Base-by-base conservation (phyloP, 768 basidiomycete genomes). In the Melanogaster broomeanus region DNA sequence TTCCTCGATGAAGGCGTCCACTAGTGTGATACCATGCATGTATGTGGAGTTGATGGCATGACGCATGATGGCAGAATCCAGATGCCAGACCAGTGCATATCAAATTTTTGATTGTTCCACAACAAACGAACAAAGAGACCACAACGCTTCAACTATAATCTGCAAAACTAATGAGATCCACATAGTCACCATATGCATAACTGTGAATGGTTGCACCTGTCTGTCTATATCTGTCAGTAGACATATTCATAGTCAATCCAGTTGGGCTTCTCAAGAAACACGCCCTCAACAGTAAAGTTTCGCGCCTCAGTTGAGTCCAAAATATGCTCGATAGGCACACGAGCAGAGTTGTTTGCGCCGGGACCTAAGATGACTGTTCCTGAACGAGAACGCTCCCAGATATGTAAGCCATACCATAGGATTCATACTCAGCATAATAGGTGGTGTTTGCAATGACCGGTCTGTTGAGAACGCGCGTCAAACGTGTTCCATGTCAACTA, bases 181-280 rank as follows among this genome's bases (percentile, higher is more conserved):
- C n/a, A n/a, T n/a, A n/a, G n/a, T n/a, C n/a, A n/a, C n/a, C n/a
- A n/a, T n/a, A n/a, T n/a, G n/a, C n/a, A n/a, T n/a, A n/a, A n/a
- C n/a, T n/a, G n/a, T n/a, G n/a, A n/a, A n/a, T n/a, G n/a, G n/a
- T n/a, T 18, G 13, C 9, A 11, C 25, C 41, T 13, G 21, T 9
- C 35, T 9, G 11, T 34, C 4, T 27, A 13, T 30, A 41, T n/a
- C n/a, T n/a, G n/a, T 72, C 57, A 80, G 50, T 68, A 71, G 37
- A 64, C 47, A 57, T 83, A 82, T 0, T 58, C 67, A 53, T 70
- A 80, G 58, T 84, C 82, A 44, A 84, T 79, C 83, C 82, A 84
- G 25, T 59, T 50, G 0, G 81, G 81, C 45, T 58, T 71, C 52
- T 72, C 80, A 7, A 74, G 56, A 59, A 84, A 81, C n/a, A 82